phyloP scores from a whole-genome alignment of 768 basidiomycete genomes.

The Sporobolomyces roseus region DNA sequence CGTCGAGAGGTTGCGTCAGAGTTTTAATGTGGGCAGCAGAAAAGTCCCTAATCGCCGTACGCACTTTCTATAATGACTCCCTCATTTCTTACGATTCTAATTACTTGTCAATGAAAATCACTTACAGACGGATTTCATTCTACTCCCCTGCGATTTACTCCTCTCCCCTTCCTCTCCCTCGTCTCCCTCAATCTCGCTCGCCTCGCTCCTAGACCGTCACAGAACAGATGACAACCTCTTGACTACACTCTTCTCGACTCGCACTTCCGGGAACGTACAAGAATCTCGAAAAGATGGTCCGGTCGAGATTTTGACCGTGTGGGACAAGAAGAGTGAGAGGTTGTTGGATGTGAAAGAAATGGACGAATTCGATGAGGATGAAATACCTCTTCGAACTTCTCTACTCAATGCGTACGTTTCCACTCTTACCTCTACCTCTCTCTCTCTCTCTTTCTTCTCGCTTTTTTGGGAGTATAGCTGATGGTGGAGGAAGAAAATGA shows the following conservation, averaged over 20 bases:
- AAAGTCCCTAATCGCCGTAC: conserved; percentile 29
- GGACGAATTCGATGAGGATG: conserved; percentile 38
- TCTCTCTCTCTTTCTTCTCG: not conserved
- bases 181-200: conserved; percentile 31
- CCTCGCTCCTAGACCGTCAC: conserved; percentile 39
- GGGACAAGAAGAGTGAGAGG: conserved; percentile 10
- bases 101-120: not conserved
- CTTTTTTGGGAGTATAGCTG: too few species aligned
- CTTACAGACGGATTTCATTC: conserved; percentile 38
- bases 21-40: conserved; percentile 35
- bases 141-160: conserved; percentile 40
- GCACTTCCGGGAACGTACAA: conserved; percentile 26
- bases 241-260: conserved; percentile 39
- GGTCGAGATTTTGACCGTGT: conserved; percentile 30
- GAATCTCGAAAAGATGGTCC: conserved; percentile 34
- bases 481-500: too few species aligned
- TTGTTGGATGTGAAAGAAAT: conserved; percentile 39
- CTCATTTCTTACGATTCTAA: not conserved
- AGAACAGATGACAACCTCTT: conserved; percentile 40
- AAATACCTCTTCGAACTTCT: conserved; percentile 30
- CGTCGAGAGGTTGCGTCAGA: conserved; percentile 11
- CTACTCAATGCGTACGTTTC: too few species aligned
- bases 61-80: not conserved
- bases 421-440: not conserved
- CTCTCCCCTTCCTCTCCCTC: conserved; percentile 16